Percentiles rank a stretch among this genome's conserved stretches.
phyloP scores from a whole-genome alignment of 2,329 filamentous ascomycete species.

The Aureobasidium melanogenum region DNA sequence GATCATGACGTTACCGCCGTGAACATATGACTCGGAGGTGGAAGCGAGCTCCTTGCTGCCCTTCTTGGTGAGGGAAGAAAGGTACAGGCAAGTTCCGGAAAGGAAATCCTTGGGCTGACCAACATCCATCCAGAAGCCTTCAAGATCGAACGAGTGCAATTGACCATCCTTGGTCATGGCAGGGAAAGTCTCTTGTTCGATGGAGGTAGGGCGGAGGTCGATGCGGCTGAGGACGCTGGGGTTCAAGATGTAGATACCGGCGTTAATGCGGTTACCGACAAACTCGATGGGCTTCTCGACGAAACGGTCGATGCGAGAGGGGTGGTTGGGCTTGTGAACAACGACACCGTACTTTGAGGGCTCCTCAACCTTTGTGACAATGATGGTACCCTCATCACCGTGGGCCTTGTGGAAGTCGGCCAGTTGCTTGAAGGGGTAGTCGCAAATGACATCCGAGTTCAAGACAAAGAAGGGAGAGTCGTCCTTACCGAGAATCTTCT shows the following conservation, averaged over 20 bases:
- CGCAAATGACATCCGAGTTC: slow-evolving; percentile 97
- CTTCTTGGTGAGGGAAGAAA: slow-evolving; percentile 85
- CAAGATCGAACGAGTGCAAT: slow-evolving; percentile 90
- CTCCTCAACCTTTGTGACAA: slow-evolving; percentile 98
- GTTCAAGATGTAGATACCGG: slow-evolving; percentile 96
- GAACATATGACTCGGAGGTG: slow-evolving; percentile 65
- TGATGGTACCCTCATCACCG: slow-evolving; percentile 92
- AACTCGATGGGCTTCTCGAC: slow-evolving; percentile 99
- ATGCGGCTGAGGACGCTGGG: slow-evolving; percentile 84
- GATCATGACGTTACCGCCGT: slow-evolving; percentile 92
- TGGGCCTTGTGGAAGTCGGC: slow-evolving; percentile 87
- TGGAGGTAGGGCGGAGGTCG: slow-evolving; percentile 90
- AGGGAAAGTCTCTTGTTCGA: slow-evolving; percentile 98
- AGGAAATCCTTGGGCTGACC: slow-evolving; percentile 98
- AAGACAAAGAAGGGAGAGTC: slow-evolving; percentile 95
- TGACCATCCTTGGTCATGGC: slow-evolving; percentile 82
- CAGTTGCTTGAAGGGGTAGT: slow-evolving; percentile 87
- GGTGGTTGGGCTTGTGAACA: slow-evolving; percentile 88
- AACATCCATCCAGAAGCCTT: slow-evolving; percentile 99
- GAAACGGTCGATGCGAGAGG: slow-evolving; percentile 92
- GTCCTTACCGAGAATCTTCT: slow-evolving; percentile 85
- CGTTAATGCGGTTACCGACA: slow-evolving; percentile 97
- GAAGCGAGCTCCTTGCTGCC: slow-evolving; percentile 75
- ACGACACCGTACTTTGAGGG: slow-evolving; percentile 98
- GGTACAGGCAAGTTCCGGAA: slow-evolving; percentile 89